Percentiles rank a stretch among this genome's conserved stretches.
These are phyloP conservation scores for Penicillium crustosum DNA, from an alignment of 2,329 filamentous ascomycete genomes.

Conservation along the genomic window DNA sequence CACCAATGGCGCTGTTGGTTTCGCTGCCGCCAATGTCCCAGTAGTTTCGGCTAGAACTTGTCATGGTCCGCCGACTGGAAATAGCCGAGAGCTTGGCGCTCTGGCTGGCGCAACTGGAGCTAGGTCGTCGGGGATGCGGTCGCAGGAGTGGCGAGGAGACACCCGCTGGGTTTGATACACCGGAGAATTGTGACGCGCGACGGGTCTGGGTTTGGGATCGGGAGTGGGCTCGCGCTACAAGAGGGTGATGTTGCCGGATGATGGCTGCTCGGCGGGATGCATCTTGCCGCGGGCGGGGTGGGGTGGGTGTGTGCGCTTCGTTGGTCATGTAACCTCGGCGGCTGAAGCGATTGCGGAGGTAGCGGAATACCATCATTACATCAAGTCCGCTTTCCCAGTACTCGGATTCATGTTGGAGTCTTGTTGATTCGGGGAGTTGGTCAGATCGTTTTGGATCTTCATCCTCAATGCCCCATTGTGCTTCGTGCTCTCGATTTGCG, in stretches of 20 bases:
- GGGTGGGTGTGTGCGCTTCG: slow-evolving; percentile 36
- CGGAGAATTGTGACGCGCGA: slow-evolving; percentile 47
- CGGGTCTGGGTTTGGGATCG: slow-evolving; percentile 54
- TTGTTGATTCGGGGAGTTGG: slow-evolving; percentile 39
- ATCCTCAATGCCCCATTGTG: slow-evolving; percentile 67
- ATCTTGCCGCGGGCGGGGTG: slow-evolving; percentile 55
- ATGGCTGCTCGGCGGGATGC: slow-evolving; percentile 74
- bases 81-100: slow-evolving; percentile 75
- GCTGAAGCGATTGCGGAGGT: slow-evolving; percentile 72
- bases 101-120: slow-evolving; percentile 80
- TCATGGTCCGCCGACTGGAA: slow-evolving; percentile 58
- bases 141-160: slow-evolving; percentile 37
- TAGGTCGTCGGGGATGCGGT: slow-evolving; percentile 49
- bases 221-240: slow-evolving; percentile 62
- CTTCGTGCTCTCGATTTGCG: slow-evolving; percentile 51
- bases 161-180: slow-evolving; percentile 26
- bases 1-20: slow-evolving; percentile 69
- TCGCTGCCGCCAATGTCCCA: slow-evolving; percentile 88
- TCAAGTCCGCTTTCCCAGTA: slow-evolving; percentile 96
- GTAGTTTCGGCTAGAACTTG: slow-evolving; percentile 75
- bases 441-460: slow-evolving; percentile 41
- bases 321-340: slow-evolving; percentile 45
- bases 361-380: slow-evolving; percentile 86
- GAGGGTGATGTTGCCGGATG: slow-evolving; percentile 84
- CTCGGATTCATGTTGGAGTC: slow-evolving; percentile 59